These are phyloP conservation scores for California macrophylla DNA, from an alignment of 441 rosid genomes.

Conservation along the genomic window DNA sequence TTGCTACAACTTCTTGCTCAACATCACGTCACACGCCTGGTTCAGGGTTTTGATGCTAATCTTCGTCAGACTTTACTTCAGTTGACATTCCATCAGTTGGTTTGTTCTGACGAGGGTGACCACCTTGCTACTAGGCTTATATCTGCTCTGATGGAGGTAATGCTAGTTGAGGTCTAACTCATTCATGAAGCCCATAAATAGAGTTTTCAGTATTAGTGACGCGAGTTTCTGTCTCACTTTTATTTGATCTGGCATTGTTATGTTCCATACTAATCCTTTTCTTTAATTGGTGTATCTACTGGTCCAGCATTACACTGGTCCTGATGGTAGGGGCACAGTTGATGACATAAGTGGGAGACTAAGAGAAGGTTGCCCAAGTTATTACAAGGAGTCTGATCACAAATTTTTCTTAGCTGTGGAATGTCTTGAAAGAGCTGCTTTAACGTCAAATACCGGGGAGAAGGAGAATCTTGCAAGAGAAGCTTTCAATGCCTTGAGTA, in stretches of 20 bases:
- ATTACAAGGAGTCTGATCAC: conserved; percentile 90
- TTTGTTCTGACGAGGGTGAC: conserved; percentile 96
- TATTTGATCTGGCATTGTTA: conserved; percentile 6
- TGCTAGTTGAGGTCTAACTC: conserved; percentile 7
- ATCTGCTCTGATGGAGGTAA: conserved; percentile 85
- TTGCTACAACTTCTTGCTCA: conserved; percentile 82
- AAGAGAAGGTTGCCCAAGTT: conserved; percentile 91
- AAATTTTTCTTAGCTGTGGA: conserved; percentile 97
- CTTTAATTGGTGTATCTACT: conserved; percentile 14
- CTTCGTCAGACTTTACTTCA: conserved; percentile 52
- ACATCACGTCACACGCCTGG: conserved; percentile 70
- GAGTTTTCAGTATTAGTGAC: conserved; percentile 5
- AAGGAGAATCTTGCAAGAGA: conserved; percentile 83
- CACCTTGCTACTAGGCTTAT: conserved; percentile 73
- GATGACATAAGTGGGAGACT: conserved; percentile 79
- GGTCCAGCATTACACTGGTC: conserved; percentile 81
- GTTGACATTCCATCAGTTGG: conserved; percentile 81
- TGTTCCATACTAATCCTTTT: conserved; percentile 18
- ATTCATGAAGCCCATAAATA: conserved; percentile 2
- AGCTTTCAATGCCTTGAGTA: conserved; percentile 73
- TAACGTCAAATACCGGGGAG: conserved; percentile 49
- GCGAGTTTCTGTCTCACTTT: conserved; percentile 2
- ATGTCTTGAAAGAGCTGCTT: conserved; percentile 82
- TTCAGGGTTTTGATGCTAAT: conserved; percentile 71
- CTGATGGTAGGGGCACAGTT: conserved; percentile 94